Evolutionary conservation across 495 filamentous ascomycete species (phyloP).

Genomic region (Cryomyces antarcticus): DNA sequence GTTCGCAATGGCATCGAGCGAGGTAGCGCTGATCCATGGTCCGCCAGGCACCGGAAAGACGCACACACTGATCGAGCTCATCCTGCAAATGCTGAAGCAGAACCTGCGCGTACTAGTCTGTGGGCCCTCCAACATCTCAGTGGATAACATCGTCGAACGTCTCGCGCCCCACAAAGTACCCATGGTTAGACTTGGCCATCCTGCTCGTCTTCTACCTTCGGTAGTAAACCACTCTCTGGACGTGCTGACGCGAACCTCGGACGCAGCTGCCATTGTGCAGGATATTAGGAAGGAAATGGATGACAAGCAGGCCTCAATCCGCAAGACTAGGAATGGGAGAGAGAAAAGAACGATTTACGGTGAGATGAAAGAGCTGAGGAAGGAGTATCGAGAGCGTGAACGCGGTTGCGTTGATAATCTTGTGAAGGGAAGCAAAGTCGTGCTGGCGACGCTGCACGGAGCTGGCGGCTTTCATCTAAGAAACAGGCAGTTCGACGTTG

Average conservation of each 20-base stretch:
- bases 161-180: conserved; percentile 65
- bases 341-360: conserved; percentile 69
- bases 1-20: conserved; percentile 64
- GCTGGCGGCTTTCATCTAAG: conserved; percentile 71
- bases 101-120: conserved; percentile 70
- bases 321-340: conserved; percentile 61
- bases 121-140: conserved; percentile 86
- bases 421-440: conserved; percentile 59
- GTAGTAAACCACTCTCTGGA: conserved; percentile 82
- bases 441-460: conserved; percentile 82
- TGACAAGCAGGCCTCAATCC: conserved; percentile 67
- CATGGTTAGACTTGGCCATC: conserved; percentile 79
- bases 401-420: conserved; percentile 56
- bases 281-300: conserved; percentile 90
- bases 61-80: conserved; percentile 87
- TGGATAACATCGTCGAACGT: conserved; percentile 97
- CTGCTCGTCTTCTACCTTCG: conserved; percentile 72
- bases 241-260: conserved; percentile 75
- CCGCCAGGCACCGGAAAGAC: conserved; percentile 96
- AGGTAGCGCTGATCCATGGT: conserved; percentile 87
- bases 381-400: conserved; percentile 78
- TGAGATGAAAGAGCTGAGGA: conserved; percentile 65
- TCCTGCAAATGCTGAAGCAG: conserved; percentile 59
- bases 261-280: conserved; percentile 74
- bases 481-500: conserved; percentile 72